Conservation (phyloP, 495 filamentous ascomycete species). For the Bombardia bombarda region DNA sequence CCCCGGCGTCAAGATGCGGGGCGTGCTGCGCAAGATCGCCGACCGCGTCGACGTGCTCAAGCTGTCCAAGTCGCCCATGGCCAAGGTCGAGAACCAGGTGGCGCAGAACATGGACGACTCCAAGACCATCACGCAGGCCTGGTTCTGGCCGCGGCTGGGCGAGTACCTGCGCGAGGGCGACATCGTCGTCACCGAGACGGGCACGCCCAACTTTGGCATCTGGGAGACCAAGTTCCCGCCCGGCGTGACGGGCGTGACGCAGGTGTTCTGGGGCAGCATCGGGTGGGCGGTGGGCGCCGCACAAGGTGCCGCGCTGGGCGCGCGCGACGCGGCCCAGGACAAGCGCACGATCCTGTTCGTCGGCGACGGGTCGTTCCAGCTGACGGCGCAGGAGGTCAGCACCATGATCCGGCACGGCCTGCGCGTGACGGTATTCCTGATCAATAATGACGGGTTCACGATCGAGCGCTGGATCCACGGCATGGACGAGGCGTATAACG, state of each 20-base stretch:
- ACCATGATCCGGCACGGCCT: conserved; percentile 76
- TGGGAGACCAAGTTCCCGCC: conserved; percentile 79
- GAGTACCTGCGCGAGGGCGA: conserved; percentile 70
- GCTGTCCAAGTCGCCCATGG: conserved; percentile 37
- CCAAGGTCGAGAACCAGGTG: conserved; percentile 50
- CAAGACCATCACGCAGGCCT: conserved; percentile 65
- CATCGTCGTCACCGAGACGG: conserved; percentile 81
- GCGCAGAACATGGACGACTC: conserved; percentile 43
- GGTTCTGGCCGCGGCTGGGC: conserved; percentile 78
- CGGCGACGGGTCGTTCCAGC: conserved; percentile 79
- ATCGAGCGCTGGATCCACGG: conserved; percentile 72
- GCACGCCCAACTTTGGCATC: conserved; percentile 84
- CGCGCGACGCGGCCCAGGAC: conserved; percentile 45
- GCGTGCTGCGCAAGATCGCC: conserved; percentile 70
- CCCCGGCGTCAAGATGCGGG: conserved; percentile 75
- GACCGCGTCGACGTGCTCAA: conserved; percentile 50
- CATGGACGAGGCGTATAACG: conserved; percentile 72
- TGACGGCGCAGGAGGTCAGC: conserved; percentile 78
- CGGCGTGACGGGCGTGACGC: conserved; percentile 66
- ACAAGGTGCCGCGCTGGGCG: conserved; percentile 67
- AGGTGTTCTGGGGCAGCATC: conserved; percentile 87
- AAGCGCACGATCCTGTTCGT: conserved; percentile 74
- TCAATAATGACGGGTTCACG: conserved; percentile 70
- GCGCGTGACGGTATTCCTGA: conserved; percentile 74
- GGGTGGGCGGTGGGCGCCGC: conserved; percentile 74